phyloP scores from a whole-genome alignment of 352 stramenopile species.

The Phytophthora sp. region DNA sequence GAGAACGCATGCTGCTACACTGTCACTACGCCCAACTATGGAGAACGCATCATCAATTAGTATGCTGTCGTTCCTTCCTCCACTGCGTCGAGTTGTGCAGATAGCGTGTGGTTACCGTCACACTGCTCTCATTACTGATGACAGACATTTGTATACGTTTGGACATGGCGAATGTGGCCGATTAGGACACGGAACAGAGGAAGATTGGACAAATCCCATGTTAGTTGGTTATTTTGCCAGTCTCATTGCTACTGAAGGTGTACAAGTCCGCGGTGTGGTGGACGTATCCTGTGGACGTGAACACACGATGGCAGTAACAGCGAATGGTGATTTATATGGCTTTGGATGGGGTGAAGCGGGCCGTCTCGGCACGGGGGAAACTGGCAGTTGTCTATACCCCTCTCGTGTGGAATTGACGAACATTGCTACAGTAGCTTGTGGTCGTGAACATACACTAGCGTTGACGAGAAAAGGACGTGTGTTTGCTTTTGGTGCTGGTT shows the following conservation, averaged over 20 bases:
- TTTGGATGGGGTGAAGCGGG: slow-evolving; percentile 89
- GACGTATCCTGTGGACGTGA: slow-evolving; percentile 82
- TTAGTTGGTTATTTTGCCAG: slow-evolving; percentile 65
- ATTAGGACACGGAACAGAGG: slow-evolving; percentile 73
- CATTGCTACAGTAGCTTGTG: slow-evolving; percentile 69
- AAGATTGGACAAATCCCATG: slow-evolving; percentile 47
- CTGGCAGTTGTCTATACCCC: slow-evolving; percentile 64
- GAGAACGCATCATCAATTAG: slow-evolving; percentile 31
- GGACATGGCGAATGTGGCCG: slow-evolving; percentile 83
- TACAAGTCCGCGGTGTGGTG: slow-evolving; percentile 42
- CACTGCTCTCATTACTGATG: slow-evolving; percentile 72
- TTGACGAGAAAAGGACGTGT: slow-evolving; percentile 60
- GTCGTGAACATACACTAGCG: slow-evolving; percentile 81
- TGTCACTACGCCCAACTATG: slow-evolving; percentile 17
- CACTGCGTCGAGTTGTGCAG: slow-evolving; percentile 62
- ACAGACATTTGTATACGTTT: slow-evolving; percentile 77
- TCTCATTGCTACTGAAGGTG: slow-evolving; percentile 46
- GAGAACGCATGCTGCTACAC: neutral
- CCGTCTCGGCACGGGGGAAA: slow-evolving; percentile 81
- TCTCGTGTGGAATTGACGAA: slow-evolving; percentile 62
- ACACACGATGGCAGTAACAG: slow-evolving; percentile 82
- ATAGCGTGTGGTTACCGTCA: slow-evolving; percentile 83
- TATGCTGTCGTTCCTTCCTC: slow-evolving; percentile 52
- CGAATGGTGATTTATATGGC: slow-evolving; percentile 72
- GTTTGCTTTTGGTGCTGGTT: slow-evolving; percentile 79